Conservation (phyloP, 495 filamentous ascomycete genomes). For the Daldinia childiae region DNA sequence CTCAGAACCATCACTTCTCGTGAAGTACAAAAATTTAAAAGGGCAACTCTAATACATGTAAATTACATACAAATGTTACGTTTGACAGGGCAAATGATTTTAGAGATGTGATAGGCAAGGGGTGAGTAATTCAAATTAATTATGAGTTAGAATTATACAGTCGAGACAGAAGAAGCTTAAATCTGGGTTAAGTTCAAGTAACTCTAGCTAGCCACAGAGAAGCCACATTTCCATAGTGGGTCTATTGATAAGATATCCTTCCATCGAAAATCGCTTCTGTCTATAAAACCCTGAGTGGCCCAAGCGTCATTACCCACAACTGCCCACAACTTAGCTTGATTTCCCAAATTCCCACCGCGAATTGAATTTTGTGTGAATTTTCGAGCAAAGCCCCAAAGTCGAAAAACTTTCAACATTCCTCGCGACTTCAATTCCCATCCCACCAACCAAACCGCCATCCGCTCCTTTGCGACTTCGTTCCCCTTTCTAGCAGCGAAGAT, state of each 20-base stretch:
- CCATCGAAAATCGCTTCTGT: slow-evolving; percentile 20
- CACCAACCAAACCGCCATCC: slow-evolving; percentile 20
- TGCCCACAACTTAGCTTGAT: slow-evolving; percentile 27
- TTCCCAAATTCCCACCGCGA: slow-evolving; percentile 5
- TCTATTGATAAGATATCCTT: not conserved
- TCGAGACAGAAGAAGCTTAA: not conserved
- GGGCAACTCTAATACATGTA: not conserved
- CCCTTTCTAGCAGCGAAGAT: slow-evolving; percentile 26
- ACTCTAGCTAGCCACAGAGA: not conserved
- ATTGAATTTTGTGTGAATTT: slow-evolving; percentile 23
- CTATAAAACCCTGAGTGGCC: slow-evolving; percentile 30
- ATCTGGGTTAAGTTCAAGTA: not conserved
- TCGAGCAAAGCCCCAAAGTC: slow-evolving; percentile 16
- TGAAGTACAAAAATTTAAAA: not conserved
- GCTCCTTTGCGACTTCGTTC: slow-evolving; percentile 36
- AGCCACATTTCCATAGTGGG: not conserved
- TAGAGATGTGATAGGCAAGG: not conserved
- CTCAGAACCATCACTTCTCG: not conserved
- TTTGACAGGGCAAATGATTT: not conserved
- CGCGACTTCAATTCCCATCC: slow-evolving; percentile 14
- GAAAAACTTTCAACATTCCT: slow-evolving; percentile 9
- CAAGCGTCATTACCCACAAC: slow-evolving; percentile 24
- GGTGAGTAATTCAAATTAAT: not conserved
- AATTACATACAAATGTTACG: not conserved
- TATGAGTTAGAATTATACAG: too few species aligned